Evolutionary conservation across 148 eudicot genomes (phyloP).

Genomic region (Beta vulgaris): DNA sequence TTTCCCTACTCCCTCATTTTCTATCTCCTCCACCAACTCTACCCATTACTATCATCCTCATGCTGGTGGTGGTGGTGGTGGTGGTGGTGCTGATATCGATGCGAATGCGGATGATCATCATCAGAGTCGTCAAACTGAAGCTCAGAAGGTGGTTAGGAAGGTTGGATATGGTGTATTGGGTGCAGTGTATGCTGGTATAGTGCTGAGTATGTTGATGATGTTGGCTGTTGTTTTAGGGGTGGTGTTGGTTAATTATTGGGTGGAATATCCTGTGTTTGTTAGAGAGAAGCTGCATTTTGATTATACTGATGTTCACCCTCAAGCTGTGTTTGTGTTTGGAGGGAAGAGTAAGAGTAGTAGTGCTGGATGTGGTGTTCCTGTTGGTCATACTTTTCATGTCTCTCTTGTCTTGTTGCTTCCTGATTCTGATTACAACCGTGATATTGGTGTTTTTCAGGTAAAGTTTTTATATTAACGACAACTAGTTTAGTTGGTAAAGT

Average conservation of each 20-base stretch:
- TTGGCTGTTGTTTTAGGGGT: conserved; percentile 48
- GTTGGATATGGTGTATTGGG: conserved; percentile 50
- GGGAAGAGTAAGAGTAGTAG: background rate
- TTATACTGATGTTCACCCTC: conserved; percentile 46
- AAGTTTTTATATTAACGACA: background rate
- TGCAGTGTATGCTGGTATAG: conserved; percentile 42
- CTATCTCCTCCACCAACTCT: conserved; percentile 8
- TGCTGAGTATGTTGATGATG: conserved; percentile 39
- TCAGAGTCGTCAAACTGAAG: too few species aligned
- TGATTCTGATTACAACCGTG: conserved; percentile 74
- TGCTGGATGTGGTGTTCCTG: conserved; percentile 37
- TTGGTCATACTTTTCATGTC: conserved; percentile 57
- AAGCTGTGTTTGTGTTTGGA: conserved; percentile 39
- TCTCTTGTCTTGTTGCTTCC: conserved; percentile 57
- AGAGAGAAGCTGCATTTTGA: conserved; percentile 55
- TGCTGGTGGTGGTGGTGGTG: too few species aligned
- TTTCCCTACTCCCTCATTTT: conserved; percentile 22
- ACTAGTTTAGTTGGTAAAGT: background rate
- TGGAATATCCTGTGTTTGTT: conserved; percentile 62
- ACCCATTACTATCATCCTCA: conserved; percentile 4
- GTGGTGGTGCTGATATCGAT: too few species aligned
- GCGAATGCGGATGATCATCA: too few species aligned
- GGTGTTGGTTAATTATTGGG: conserved; percentile 47
- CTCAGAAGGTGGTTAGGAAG: conserved; percentile 23
- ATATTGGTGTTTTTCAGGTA: conserved; percentile 80